These are phyloP conservation scores for Aureobasidium sp. DNA, from an alignment of 2,329 filamentous ascomycete species.

Conservation along the genomic window DNA sequence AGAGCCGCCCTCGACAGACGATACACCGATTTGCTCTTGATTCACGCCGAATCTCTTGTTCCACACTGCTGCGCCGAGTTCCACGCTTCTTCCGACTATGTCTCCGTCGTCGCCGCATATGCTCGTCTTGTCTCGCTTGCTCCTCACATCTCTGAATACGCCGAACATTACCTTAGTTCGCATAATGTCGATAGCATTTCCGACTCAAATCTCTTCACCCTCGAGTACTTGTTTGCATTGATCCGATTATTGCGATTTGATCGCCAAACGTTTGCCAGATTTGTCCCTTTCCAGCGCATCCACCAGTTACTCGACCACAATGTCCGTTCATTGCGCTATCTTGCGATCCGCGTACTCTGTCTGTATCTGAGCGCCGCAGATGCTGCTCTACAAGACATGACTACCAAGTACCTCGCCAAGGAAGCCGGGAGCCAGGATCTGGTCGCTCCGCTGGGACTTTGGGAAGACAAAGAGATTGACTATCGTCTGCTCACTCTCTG, in stretches of 20 bases:
- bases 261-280: conserved; percentile 56
- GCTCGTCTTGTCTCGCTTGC: conserved; percentile 75
- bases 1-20: conserved; percentile 60
- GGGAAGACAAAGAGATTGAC: conserved; percentile 71
- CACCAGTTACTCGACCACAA: conserved; percentile 59
- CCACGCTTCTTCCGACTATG: conserved; percentile 24
- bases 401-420: conserved; percentile 1
- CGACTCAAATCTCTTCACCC: conserved; percentile 16
- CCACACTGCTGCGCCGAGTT: conserved; percentile 68
- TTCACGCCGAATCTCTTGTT: conserved; percentile 66
- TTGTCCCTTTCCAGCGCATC: conserved; percentile 60
- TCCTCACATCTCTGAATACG: conserved; percentile 68
- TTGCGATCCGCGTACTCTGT: conserved; percentile 76
- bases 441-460: conserved; percentile 50
- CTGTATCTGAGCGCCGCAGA: conserved; percentile 75
- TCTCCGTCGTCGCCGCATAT: conserved; percentile 60
- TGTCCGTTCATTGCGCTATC: conserved; percentile 60
- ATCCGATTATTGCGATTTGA: conserved; percentile 79
- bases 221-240: conserved; percentile 52
- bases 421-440: conserved; percentile 4
- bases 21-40: conserved; percentile 67
- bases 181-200: conserved; percentile 5
- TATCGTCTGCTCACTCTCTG: conserved; percentile 65
- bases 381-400: conserved; percentile 63
- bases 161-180: conserved; percentile 42